phyloP scores from a whole-genome alignment of 495 filamentous ascomycete species.

The Talaromyces adpressus region DNA sequence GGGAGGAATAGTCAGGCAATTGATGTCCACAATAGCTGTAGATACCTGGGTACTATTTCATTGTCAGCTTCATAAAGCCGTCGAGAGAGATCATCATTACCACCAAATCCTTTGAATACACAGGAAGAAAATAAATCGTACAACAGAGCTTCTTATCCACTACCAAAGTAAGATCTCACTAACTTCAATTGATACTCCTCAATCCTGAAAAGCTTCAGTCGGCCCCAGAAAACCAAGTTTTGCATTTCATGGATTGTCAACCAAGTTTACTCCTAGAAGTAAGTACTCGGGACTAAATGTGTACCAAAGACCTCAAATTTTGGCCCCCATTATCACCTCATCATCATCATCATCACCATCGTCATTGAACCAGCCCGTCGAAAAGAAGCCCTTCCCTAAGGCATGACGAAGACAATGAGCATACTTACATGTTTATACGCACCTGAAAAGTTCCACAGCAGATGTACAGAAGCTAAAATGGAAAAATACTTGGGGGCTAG shows the following conservation, averaged over 20 bases:
- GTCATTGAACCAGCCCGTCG: background rate
- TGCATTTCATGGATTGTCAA: background rate
- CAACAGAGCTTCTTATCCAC: background rate
- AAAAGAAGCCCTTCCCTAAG: too few species aligned
- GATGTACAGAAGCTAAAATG: background rate
- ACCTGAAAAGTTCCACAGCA: background rate
- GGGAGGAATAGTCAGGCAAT: background rate
- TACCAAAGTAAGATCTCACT: background rate
- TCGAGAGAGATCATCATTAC: background rate
- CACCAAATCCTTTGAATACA: background rate
- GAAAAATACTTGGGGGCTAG: background rate
- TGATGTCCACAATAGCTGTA: background rate
- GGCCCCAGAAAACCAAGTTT: background rate
- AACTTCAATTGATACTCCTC: background rate
- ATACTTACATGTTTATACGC: too few species aligned
- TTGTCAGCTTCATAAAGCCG: background rate
- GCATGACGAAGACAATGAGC: background rate
- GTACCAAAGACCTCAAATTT: background rate
- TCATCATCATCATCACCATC: background rate
- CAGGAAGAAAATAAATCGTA: too few species aligned
- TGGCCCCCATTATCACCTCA: background rate
- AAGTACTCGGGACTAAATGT: background rate
- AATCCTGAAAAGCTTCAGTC: background rate
- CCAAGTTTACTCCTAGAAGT: background rate
- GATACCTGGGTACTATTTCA: background rate